phyloP scores from a whole-genome alignment of 2,329 filamentous ascomycete species.

The Pyrenophora teres region DNA sequence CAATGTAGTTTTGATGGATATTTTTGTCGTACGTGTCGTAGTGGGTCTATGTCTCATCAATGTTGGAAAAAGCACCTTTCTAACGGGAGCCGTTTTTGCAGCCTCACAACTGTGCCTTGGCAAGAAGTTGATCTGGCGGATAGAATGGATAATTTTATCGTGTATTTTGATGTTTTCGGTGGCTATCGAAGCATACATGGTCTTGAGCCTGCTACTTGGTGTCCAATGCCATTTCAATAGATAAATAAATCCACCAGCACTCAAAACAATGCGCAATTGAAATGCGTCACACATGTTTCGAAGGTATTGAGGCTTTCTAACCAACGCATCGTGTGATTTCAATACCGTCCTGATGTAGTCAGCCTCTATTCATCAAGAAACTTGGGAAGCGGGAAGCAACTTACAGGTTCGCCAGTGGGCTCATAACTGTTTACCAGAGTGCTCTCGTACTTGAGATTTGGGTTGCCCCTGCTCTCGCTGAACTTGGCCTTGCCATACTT shows the following conservation, averaged over 20 bases:
- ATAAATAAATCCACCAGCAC: constrained; percentile 1
- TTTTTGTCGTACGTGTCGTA: background rate
- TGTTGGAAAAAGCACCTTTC: no score
- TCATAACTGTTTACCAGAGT: constrained; percentile 67
- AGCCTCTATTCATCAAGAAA: background rate
- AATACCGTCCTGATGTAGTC: constrained; percentile 61
- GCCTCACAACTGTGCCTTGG: background rate
- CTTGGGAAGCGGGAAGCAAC: constrained; percentile 30
- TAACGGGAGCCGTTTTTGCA: background rate
- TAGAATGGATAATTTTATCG: background rate
- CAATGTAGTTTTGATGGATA: constrained; percentile 4
- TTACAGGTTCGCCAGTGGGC: constrained; percentile 68
- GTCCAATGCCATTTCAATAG: background rate
- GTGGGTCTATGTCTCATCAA: background rate
- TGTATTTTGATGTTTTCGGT: background rate
- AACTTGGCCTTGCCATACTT: constrained; percentile 54
- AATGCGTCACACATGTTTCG: background rate
- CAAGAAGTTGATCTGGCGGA: no score
- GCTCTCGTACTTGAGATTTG: constrained; percentile 69
- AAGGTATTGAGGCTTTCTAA: constrained; percentile 9
- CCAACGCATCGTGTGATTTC: constrained; percentile 64
- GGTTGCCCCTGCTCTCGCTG: constrained; percentile 59
- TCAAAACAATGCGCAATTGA: background rate
- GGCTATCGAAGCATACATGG: background rate
- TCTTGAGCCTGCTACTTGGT: background rate